These are phyloP conservation scores for Teunomyces funiuensis DNA, from an alignment of 805 yeast species.

Conservation along the genomic window DNA sequence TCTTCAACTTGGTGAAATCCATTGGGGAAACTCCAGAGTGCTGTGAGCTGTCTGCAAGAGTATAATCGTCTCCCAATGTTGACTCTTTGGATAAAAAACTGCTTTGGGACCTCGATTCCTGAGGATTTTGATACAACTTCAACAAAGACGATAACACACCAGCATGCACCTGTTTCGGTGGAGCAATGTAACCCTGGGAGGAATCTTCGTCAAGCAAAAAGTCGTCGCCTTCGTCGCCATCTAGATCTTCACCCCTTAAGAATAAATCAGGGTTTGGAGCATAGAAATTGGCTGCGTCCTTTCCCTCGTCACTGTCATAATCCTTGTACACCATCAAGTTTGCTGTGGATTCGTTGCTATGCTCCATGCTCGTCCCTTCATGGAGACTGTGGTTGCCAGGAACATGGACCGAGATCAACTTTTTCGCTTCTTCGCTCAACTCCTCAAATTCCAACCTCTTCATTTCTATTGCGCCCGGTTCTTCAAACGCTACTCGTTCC, in stretches of 20 bases:
- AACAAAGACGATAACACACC: conserved; percentile 83
- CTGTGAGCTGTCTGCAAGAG: conserved; percentile 5
- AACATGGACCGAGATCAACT: conserved; percentile 52
- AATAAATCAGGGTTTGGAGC: conserved; percentile 49
- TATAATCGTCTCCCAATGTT: conserved; percentile 23
- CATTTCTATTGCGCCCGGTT: conserved; percentile 45
- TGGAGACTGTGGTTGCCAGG: conserved; percentile 13
- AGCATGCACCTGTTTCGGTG: conserved; percentile 63
- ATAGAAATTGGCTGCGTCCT: conserved; percentile 19
- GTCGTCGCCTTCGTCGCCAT: conserved; percentile 28
- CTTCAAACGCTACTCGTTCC: conserved; percentile 15
- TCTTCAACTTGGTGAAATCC: conserved; percentile 29
- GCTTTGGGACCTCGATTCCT: conserved; percentile 25
- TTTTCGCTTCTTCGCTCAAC: conserved; percentile 53
- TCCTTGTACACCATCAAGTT: conserved; percentile 3
- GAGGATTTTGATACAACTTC: conserved; percentile 60
- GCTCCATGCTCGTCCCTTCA: conserved; percentile 1
- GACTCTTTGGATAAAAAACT: conserved; percentile 23
- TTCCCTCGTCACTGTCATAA: conserved; percentile 1
- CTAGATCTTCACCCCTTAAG: conserved; percentile 25
- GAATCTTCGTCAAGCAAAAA: conserved; percentile 31
- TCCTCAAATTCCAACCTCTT: conserved; percentile 41
- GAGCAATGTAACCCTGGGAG: conserved; percentile 35
- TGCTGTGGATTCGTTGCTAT: neutral
- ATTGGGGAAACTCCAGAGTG: conserved; percentile 4